phyloP scores from a whole-genome alignment of 2,329 filamentous ascomycete species.

The Pyrenophora graminea region DNA sequence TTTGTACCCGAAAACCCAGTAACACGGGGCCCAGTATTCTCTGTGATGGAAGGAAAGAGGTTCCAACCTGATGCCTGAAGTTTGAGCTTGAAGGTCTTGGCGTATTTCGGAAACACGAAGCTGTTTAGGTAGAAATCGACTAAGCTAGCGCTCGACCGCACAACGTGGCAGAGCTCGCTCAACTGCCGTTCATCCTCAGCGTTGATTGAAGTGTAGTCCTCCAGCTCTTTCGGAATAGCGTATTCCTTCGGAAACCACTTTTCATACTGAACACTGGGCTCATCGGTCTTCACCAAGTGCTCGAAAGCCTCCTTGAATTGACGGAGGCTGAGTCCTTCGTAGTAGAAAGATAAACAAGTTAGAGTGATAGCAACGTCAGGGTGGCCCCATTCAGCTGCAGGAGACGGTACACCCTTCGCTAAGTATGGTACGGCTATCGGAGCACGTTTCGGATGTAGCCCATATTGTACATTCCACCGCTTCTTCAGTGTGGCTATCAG shows the following conservation, averaged over 20 bases:
- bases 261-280: constrained; percentile 62
- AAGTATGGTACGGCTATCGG: constrained; percentile 67
- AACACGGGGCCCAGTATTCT: constrained; percentile 46
- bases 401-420: constrained; percentile 67
- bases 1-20: constrained; percentile 77
- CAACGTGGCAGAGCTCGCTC: constrained; percentile 43
- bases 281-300: constrained; percentile 59
- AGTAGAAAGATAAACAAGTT: constrained; percentile 63
- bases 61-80: constrained; percentile 71
- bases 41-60: constrained; percentile 54
- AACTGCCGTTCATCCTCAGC: constrained; percentile 60
- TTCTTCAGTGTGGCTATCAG: constrained; percentile 64
- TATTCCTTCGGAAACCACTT: constrained; percentile 54
- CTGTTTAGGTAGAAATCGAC: constrained; percentile 70
- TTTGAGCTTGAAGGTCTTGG: constrained; percentile 67
- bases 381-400: constrained; percentile 70
- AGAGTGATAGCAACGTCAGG: constrained; percentile 59
- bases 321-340: constrained; percentile 56
- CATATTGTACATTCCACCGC: constrained; percentile 68
- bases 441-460: constrained; percentile 51
- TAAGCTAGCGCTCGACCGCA: constrained; percentile 54
- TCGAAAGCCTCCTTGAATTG: constrained; percentile 60
- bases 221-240: constrained; percentile 52
- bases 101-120: constrained; percentile 68
- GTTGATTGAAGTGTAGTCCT: constrained; percentile 63